Base-by-base conservation (phyloP, 2,329 filamentous ascomycete species). In the Shiraia bambusicola region DNA sequence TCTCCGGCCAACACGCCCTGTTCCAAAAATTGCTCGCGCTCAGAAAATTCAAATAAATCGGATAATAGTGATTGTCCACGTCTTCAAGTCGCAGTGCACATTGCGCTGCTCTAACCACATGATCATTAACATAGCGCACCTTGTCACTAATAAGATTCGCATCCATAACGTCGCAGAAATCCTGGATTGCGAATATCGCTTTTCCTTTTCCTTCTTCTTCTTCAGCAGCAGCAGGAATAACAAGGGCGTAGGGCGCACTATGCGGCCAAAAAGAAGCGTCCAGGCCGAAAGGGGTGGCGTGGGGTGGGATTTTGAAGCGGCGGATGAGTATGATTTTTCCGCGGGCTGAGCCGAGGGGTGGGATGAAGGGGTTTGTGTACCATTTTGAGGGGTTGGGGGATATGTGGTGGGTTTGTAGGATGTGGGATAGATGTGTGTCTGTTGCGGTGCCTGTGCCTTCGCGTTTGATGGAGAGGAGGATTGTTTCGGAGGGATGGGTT, bases 21-120 rank as follows among this genome's bases (percentile, higher is more conserved):
- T 88, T 91, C 83, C 92, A 97, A 74, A 97, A 97, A 72, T 96
- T 96, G 67, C 86, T 92, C 1, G 86, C 93, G 54, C 80, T 89
- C 49, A 96, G 69, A 65, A 96, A 97, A 69, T 97, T 98, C 69
- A 97, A 74, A 59, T 87, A 95, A 54, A 96, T 78, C 1, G 89
- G 19, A 22, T 22, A 8, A 8, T 5, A 5, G 19, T 8, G n/a
- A n/a, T n/a, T n/a, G n/a, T n/a, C n/a, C n/a, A n/a, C n/a, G n/a
- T n/a, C n/a, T n/a, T n/a, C n/a, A n/a, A n/a, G n/a, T n/a, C n/a
- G n/a, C n/a, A n/a, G 66, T 0, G 66, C 58, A 4, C 56, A 58
- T 1, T 50, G 44, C 0, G 66, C 72, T 4, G 90, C 82, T 22
- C 89, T 82, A 63, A 86, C 83, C 33, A 96, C 81, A 56, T 95